These are phyloP conservation scores for Geotrichum reessii DNA, from an alignment of 1,139 yeast species.

Conservation along the genomic window DNA sequence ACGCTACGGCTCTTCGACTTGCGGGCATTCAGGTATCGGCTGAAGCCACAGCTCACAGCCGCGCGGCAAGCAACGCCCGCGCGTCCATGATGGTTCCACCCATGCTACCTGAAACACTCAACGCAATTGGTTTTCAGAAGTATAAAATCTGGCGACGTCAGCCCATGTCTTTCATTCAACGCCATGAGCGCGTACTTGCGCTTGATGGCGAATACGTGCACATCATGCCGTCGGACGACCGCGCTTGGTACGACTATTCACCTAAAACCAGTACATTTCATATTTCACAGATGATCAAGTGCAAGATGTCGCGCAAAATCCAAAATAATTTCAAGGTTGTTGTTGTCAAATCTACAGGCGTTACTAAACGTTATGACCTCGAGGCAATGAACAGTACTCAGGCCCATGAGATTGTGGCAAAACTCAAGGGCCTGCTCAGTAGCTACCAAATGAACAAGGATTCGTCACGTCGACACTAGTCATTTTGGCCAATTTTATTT, in stretches of 20 bases:
- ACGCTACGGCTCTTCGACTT: background rate
- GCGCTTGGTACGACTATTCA: conserved; percentile 55
- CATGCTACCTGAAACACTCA: conserved; percentile 15
- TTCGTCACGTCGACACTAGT: conserved; percentile 12
- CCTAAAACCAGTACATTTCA: conserved; percentile 86
- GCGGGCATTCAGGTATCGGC: background rate
- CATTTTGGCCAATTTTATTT: conserved; percentile 4
- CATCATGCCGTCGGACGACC: conserved; percentile 74
- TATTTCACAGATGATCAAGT: conserved; percentile 66
- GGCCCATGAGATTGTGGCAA: conserved; percentile 69
- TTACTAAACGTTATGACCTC: conserved; percentile 72
- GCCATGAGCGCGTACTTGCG: conserved; percentile 78
- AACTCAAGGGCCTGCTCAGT: conserved; percentile 36
- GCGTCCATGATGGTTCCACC: conserved; percentile 17
- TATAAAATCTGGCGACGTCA: conserved; percentile 87
- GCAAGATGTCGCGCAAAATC: conserved; percentile 72
- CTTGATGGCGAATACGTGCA: conserved; percentile 92
- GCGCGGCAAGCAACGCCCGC: conserved; percentile 14
- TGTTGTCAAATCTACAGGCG: conserved; percentile 56
- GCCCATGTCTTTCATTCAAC: conserved; percentile 71
- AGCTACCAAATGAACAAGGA: conserved; percentile 17
- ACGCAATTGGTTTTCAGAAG: conserved; percentile 38
- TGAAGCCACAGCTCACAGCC: conserved; percentile 4
- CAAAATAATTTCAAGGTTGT: conserved; percentile 79
- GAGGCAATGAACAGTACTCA: conserved; percentile 64